Evolutionary conservation across 176 grass and related monocot genomes (phyloP), one percentile per base, ranked within the genome.

Genomic region (Panicum miliaceum): DNA sequence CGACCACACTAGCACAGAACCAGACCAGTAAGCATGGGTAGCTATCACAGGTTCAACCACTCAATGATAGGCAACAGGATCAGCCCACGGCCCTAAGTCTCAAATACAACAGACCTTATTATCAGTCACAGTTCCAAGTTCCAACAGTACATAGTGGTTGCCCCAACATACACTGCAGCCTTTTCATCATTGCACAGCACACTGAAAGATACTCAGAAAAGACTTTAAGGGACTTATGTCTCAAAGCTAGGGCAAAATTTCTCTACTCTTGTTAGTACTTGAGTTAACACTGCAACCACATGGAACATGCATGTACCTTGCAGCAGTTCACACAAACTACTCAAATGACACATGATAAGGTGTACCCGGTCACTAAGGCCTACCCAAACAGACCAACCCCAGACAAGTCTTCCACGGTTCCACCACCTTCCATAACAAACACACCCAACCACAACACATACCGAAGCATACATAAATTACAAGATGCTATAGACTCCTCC

Each of bases 401-500:
- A 20, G 51, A 26, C 19, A 68, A 6, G 47, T 40, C 11, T 25
- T 53, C 29, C 29, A 32, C 29, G 29, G 29, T 32, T 14, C 14
- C 37, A n/a, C 29, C 56, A 63, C 60, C 1, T 20, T 4, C 36
- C 4, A 7, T 9, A 7, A 57, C 48, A 81, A 60, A 47, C 12
- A 5, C 37, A 42, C 38, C 18, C 5, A 10, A 9, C 19, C 34
- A 8, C 13, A 36, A 79, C 1, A 11, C 36, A 41, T 52, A 68
- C 20, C 23, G 9, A 48, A 68, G 51, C 60, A 69, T 68, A 60
- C 40, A 74, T 42, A 84, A 75, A 79, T 83, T 78, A 79, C 79
- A 90, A 53, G 67, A 75, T 87, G 50, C 40, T 79, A 60, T 84
- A 79, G 26, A 41, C 69, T 84, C 84, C 78, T 4, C 80, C 61